A percentile compares a stretch with the other conserved stretches of the same genome.
These are phyloP conservation scores for Camellia granthamiana DNA, from an alignment of 148 eudicot genomes.

Conservation along the genomic window DNA sequence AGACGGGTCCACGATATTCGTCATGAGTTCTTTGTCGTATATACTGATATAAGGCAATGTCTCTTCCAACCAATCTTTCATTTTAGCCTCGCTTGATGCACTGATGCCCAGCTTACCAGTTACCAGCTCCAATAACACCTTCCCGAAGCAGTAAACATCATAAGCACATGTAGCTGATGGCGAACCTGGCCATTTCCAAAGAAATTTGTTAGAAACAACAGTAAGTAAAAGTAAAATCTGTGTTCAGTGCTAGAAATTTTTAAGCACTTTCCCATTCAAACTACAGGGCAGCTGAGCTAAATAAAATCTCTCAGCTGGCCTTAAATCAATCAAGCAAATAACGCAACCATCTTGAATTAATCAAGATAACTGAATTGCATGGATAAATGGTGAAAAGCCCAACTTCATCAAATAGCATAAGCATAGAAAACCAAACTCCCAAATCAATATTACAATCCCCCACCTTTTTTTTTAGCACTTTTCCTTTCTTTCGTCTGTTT, in stretches of 20 bases:
- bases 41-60: slow-evolving; percentile 69
- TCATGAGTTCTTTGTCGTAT: slow-evolving; percentile 84
- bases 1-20: slow-evolving; percentile 83
- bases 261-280: neutral
- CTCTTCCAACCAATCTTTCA: slow-evolving; percentile 69
- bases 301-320: neutral
- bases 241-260: neutral
- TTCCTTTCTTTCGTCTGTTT: too few relatives aligned
- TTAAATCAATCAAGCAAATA: neutral
- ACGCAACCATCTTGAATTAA: neutral
- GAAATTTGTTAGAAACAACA: neutral
- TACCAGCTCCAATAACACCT: slow-evolving; percentile 87
- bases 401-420: neutral
- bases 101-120: slow-evolving; percentile 95
- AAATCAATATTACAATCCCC: too few relatives aligned
- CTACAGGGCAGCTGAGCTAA: neutral
- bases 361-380: neutral
- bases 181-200: slow-evolving; percentile 45
- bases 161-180: slow-evolving; percentile 67
- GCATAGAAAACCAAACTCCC: too few relatives aligned
- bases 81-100: slow-evolving; percentile 48
- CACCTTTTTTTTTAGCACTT: too few relatives aligned
- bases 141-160: slow-evolving; percentile 93
- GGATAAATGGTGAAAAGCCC: neutral
- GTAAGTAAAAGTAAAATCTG: neutral